Evolutionary conservation across 1,139 yeast species (phyloP).

Genomic region (Hansenula sp.): DNA sequence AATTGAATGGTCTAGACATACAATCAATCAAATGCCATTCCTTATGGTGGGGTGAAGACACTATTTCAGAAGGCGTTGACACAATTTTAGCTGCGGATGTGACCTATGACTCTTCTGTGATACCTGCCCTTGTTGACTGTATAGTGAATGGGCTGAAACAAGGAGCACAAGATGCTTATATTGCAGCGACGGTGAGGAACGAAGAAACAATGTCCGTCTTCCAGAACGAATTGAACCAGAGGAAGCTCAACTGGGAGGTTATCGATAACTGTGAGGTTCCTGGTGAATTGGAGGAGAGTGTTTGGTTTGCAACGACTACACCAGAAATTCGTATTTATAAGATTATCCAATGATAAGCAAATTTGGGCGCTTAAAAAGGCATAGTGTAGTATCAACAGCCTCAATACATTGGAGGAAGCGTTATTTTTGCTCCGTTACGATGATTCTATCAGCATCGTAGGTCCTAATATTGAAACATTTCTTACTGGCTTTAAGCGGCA

Average conservation of each 20-base stretch:
- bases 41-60: constrained; percentile 62
- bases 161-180: constrained; percentile 30
- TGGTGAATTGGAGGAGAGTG: constrained; percentile 6
- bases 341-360: constrained; percentile 10
- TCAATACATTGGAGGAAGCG: no score
- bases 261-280: constrained; percentile 8
- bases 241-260: constrained; percentile 21
- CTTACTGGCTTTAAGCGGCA: no score
- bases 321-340: constrained; percentile 42
- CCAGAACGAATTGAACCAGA: constrained; percentile 36
- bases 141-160: constrained; percentile 35
- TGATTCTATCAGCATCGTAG: no score
- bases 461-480: no score
- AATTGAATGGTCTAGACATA: constrained; percentile 35
- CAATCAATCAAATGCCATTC: constrained; percentile 31
- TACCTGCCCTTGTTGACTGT: constrained; percentile 53
- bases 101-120: constrained; percentile 67
- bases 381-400: no score
- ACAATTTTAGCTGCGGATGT: constrained; percentile 78
- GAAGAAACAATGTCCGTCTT: constrained; percentile 51
- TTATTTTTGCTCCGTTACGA: no score
- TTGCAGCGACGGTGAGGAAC: constrained; percentile 76
- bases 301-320: constrained; percentile 29
- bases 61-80: constrained; percentile 34
- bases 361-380: neutral